Evolutionary conservation across 768 basidiomycete species (phyloP).

Genomic region (Russula abietina): DNA sequence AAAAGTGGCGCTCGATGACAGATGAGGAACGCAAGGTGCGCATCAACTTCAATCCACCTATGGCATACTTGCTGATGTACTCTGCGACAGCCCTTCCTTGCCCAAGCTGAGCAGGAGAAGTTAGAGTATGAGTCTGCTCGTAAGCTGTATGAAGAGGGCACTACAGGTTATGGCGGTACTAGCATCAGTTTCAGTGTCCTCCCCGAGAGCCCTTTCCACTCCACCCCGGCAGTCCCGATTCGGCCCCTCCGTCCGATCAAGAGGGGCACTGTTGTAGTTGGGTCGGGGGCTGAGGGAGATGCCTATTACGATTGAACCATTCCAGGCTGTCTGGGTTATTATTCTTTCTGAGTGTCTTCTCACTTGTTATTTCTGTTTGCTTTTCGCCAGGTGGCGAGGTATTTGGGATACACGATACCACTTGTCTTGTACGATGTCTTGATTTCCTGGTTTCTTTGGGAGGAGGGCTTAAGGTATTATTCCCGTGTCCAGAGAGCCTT

Average conservation of each 20-base stretch:
- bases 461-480: background rate
- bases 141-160: constrained; percentile 81
- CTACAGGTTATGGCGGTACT: constrained; percentile 50
- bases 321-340: background rate
- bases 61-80: constrained; percentile 17
- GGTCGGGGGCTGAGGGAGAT: constrained; percentile 69
- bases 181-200: constrained; percentile 82
- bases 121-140: constrained; percentile 85
- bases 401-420: constrained; percentile 21
- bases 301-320: constrained; percentile 29
- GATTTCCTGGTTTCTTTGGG: constrained; percentile 3
- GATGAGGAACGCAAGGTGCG: constrained; percentile 88
- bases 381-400: constrained; percentile 12
- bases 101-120: constrained; percentile 93
- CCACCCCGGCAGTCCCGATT: constrained; percentile 36
- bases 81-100: constrained; percentile 70
- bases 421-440: constrained; percentile 19
- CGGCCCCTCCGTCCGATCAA: constrained; percentile 43
- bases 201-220: constrained; percentile 53
- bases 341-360: constrained; percentile 5
- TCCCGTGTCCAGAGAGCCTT: background rate
- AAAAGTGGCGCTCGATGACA: constrained; percentile 88
- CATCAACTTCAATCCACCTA: constrained; percentile 25
- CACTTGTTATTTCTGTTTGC: constrained; percentile 3
- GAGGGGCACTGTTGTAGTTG: constrained; percentile 45